Conservation (phyloP, 2,329 filamentous ascomycete species). For the Albophoma yamanashiensis region DNA sequence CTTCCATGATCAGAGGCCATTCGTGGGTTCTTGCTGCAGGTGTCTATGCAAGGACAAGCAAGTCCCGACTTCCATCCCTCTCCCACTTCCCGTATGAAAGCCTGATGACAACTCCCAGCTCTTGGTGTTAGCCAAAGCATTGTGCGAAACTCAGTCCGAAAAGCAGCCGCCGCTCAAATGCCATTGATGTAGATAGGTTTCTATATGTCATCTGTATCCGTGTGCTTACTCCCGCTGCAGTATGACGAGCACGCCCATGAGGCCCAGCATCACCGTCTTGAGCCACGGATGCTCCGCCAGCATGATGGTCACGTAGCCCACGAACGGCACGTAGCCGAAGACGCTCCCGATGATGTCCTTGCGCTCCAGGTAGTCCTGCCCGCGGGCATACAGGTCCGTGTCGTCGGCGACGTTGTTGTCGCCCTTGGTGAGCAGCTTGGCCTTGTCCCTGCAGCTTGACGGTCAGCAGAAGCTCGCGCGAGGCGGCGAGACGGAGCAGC, state of each 20-base stretch:
- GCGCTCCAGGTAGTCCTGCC: conserved; percentile 78
- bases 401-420: conserved; percentile 95
- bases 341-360: conserved; percentile 92
- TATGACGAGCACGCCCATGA: conserved; percentile 92
- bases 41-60: background rate
- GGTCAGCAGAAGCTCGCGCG: conserved; percentile 2
- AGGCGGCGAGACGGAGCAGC: background rate
- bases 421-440: conserved; percentile 86
- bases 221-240: conserved; percentile 67
- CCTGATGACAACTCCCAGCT: background rate
- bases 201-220: background rate
- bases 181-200: background rate
- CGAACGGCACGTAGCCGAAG: conserved; percentile 82
- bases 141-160: background rate
- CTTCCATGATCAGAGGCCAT: too few relatives aligned
- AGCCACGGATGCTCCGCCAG: conserved; percentile 93
- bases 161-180: background rate
- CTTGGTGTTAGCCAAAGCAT: background rate
- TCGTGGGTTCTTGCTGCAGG: too few relatives aligned
- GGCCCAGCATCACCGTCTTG: conserved; percentile 86
- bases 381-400: conserved; percentile 72
- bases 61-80: background rate
- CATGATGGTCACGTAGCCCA: conserved; percentile 94
- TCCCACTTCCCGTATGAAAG: background rate
- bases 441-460: conserved; percentile 32